Evolutionary conservation across 176 grass and related monocot species (phyloP).

Genomic region (Alopecurus myosuroides): DNA sequence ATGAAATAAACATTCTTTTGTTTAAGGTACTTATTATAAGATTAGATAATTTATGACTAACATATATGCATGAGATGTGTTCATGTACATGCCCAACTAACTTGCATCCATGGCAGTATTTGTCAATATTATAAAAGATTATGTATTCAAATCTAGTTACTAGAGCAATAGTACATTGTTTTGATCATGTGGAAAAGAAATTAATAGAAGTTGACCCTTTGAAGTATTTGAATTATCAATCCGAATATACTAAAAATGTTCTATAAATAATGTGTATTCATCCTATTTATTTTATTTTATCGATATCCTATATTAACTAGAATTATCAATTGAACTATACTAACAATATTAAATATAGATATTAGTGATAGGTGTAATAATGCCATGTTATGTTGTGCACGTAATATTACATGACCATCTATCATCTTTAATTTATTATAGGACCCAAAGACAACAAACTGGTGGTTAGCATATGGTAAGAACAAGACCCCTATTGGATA

Average conservation of each 20-base stretch:
- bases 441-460: slow-evolving; percentile 1
- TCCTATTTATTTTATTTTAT: not conserved
- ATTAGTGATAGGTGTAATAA: not conserved
- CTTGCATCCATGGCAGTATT: not conserved
- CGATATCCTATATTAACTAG: not conserved
- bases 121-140: not conserved
- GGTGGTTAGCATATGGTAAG: slow-evolving; percentile 19
- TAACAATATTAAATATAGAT: not conserved
- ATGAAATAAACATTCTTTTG: not conserved
- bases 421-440: not conserved
- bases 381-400: not conserved
- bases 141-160: not conserved
- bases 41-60: not conserved
- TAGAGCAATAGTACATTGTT: not conserved
- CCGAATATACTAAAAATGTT: not conserved
- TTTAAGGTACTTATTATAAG: slow-evolving; percentile 21
- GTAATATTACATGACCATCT: no score
- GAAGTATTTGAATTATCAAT: no score
- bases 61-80: not conserved
- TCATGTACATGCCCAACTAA: not conserved
- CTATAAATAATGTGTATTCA: not conserved
- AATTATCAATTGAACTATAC: not conserved
- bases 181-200: not conserved
- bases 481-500: slow-evolving; percentile 15
- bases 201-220: no score